Evolutionary conservation across 352 stramenopile species (phyloP).

Genomic region (Pythium aquatile): DNA sequence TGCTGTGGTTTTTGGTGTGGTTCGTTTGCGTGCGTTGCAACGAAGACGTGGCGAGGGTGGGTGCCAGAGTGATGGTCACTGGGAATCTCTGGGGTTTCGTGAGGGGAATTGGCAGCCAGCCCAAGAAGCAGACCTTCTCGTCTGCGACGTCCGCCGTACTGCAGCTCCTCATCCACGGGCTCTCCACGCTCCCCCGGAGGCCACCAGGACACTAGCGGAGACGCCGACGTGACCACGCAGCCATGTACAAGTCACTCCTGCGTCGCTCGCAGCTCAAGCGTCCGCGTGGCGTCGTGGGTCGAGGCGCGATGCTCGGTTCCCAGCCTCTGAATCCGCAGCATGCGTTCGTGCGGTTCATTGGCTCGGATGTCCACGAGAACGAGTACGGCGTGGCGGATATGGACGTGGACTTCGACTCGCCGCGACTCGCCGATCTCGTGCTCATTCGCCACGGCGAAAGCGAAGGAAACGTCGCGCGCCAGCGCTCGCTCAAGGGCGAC

Average conservation of each 20-base stretch:
- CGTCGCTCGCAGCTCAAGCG: conserved; percentile 28
- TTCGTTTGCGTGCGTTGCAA: conserved; percentile 22
- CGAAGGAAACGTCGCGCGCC: conserved; percentile 85
- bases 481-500: conserved; percentile 79
- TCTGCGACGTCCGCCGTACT: not conserved
- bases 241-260: conserved; percentile 30
- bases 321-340: not conserved
- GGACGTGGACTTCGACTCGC: conserved; percentile 30
- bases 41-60: conserved; percentile 21
- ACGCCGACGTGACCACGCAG: not conserved
- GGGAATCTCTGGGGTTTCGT: conserved; percentile 20
- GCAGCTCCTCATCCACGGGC: not conserved
- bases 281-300: conserved; percentile 13
- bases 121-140: not conserved
- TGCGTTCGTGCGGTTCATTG: conserved; percentile 12
- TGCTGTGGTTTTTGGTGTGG: conserved; percentile 15
- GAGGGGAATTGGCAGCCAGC: conserved; percentile 23
- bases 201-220: not conserved
- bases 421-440: conserved; percentile 74
- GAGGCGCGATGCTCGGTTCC: not conserved
- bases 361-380: conserved; percentile 17
- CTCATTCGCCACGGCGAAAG: conserved; percentile 89
- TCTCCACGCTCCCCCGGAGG: not conserved
- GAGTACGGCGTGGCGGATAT: conserved; percentile 8
- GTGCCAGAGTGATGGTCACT: conserved; percentile 28